These are phyloP conservation scores for Daldinia loculata DNA, from an alignment of 495 filamentous ascomycete species.

Conservation along the genomic window DNA sequence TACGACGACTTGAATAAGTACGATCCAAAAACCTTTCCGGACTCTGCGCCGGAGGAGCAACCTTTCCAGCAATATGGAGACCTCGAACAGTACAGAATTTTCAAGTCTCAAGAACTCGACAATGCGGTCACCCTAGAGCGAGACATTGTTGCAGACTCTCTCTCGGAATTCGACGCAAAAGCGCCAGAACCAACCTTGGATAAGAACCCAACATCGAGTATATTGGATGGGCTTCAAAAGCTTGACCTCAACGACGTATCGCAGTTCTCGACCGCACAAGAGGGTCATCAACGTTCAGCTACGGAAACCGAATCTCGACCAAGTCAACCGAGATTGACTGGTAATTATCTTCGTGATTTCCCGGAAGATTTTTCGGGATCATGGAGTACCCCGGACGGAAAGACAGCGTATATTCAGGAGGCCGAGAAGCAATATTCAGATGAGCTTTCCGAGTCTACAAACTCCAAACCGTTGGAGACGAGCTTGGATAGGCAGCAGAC, in stretches of 20 bases:
- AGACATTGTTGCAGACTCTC: conserved; percentile 42
- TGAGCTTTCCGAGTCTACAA: conserved; percentile 35
- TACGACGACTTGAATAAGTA: conserved; percentile 50
- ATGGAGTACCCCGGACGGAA: conserved; percentile 42
- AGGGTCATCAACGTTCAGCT: background rate
- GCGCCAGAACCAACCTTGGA: conserved; percentile 12
- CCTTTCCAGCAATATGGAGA: conserved; percentile 45
- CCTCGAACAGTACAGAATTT: conserved; percentile 43
- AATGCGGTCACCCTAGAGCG: conserved; percentile 14
- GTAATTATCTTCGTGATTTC: conserved; percentile 57
- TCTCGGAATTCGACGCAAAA: conserved; percentile 43
- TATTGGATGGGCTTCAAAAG: conserved; percentile 24
- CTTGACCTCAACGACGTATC: conserved; percentile 2
- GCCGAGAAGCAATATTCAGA: conserved; percentile 38
- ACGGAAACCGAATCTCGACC: conserved; percentile 6
- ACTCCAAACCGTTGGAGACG: conserved; percentile 45
- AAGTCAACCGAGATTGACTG: conserved; percentile 45
- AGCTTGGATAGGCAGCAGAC: conserved; percentile 47
- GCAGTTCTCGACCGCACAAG: background rate
- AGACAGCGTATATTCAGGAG: conserved; percentile 28
- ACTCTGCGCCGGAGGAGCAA: conserved; percentile 40
- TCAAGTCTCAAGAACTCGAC: conserved; percentile 34
- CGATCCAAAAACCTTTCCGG: conserved; percentile 43
- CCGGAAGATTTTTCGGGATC: conserved; percentile 54
- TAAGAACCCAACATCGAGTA: conserved; percentile 8